A percentile compares a stretch with the other conserved stretches of the same genome.
These are phyloP conservation scores for Exophiala sp. DNA, from an alignment of 2,329 filamentous ascomycete species.

Conservation along the genomic window DNA sequence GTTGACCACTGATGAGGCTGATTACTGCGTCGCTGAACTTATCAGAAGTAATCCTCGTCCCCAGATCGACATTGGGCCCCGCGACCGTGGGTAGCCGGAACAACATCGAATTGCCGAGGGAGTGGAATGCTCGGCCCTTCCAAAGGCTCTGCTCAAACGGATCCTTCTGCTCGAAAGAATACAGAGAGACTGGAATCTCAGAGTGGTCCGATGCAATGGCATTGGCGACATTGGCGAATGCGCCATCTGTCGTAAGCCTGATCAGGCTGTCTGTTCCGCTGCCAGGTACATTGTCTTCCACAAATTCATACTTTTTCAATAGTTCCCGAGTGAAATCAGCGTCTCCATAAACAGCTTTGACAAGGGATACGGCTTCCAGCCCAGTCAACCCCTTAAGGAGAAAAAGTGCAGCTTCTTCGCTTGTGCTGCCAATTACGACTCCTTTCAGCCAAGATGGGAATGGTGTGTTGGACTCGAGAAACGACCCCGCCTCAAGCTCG, in stretches of 20 bases:
- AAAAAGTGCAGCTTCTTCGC: conserved; percentile 5
- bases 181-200: conserved; percentile 12
- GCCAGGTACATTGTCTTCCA: no score
- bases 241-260: conserved; percentile 38
- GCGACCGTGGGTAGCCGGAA: neutral
- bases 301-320: neutral
- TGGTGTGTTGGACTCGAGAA: no score
- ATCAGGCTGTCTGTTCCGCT: neutral
- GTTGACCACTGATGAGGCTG: neutral
- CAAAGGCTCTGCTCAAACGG: neutral
- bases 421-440: conserved; percentile 3
- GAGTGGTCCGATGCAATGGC: conserved; percentile 35
- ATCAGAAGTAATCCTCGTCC: neutral
- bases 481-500: neutral
- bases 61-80: neutral
- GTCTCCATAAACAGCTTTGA: conserved; percentile 35
- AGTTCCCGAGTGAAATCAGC: conserved; percentile 14
- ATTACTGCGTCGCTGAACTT: neutral
- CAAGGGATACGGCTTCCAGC: neutral
- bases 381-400: neutral
- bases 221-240: conserved; percentile 42
- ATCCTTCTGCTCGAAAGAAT: neutral
- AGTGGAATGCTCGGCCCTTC: neutral
- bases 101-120: neutral
- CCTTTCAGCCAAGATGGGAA: neutral